Base-by-base conservation (phyloP, 768 basidiomycete species). In the Boletus tomentosulus region DNA sequence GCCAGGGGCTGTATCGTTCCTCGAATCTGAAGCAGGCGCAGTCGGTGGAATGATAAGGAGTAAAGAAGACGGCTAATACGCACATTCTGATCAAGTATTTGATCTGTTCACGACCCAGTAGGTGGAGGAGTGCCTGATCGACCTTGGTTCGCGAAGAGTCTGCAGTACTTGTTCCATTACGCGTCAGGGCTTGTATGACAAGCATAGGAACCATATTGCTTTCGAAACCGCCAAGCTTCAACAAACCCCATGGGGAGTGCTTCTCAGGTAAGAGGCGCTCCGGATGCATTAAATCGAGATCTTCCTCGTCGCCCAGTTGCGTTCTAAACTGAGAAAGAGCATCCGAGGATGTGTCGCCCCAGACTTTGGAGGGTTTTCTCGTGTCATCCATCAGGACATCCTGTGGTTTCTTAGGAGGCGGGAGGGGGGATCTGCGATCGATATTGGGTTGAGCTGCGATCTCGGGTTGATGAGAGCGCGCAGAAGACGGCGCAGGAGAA, bases 181-280 rank as follows among this genome's bases (percentile, higher is more conserved):
- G 68, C 8, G 71, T 71, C 33, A 78, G 63, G 31, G 72, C 74
- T 56, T 74, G 75, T 60, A 79, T 71, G 10, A 77, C 76, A 22
- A 77, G 64, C 63, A 80, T 75, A 13, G 78, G 78, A 4, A 75
- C 71, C 47, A 72, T 74, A 1, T 64, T 75, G 68, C 78, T 76
- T 46, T 78, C 76, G 22, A 73, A 66, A 5, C 72, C 68, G 4
- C 69, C 73, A n/a, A 68, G 60, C 27, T 68, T 67, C 53, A 74
- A 61, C 50, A 77, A 62, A 28, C 72, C 70, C 78, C 77, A 72
- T 25, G 76, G 71, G 10, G 63, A 63, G 27, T 63, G 59, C 53
- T 63, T 66, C 46, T 71, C 64, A 1, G 73, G 71, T 3, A 76
- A 62, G 19, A 76, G 65, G 48, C 71, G 69, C 39, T 74, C 69